Base-by-base conservation (phyloP, 768 basidiomycete genomes). In the Tulasnella sp. region DNA sequence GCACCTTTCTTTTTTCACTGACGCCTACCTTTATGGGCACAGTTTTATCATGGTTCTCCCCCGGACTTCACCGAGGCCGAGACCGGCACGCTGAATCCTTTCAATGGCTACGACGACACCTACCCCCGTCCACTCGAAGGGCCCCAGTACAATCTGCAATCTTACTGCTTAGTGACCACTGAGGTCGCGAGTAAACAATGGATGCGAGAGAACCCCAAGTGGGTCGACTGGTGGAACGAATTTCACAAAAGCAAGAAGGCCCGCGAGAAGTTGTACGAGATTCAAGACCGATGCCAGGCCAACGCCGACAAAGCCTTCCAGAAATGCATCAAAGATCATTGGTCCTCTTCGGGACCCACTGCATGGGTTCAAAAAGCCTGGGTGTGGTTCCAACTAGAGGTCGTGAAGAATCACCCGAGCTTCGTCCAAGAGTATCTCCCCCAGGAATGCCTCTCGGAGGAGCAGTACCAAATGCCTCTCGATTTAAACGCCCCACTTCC, bases 41-140 rank as follows among this genome's bases (percentile, higher is more conserved):
- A 95, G 94, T 96, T 97, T 89, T 95, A 91, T 86, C 87, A 89
- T n/a, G 95, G 94, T 7, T 79, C 87, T 14, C 85, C 86, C 2
- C 92, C 93, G 4, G 58, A 60, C 22, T 1, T 28, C 24, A 20
- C 28, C 28, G 58, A 14, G 22, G 9, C 58, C 58, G 50, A 14
- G 22, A 28, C 58, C 58, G 50, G 50, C 50, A 54, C 14, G 14
- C 50, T 8, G 24, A 54, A 54, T 8, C 37, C 37, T 37, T 37
- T 37, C 37, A 37, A 2, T 6, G 18, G 11, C 46, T 60, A 1
- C 7, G 58, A 24, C 9, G 2, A 1, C 24, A 20, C 2, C 22
- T 20, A 12, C n/a, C n/a, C n/a, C 18, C 18, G 14, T 11, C 2
- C 46, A 20, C 11, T 11, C 18, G 46, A 46, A 46, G 11, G 46